These are phyloP conservation scores for Neocucurbitaria cava DNA, from an alignment of 2,329 filamentous ascomycete genomes.

Conservation along the genomic window DNA sequence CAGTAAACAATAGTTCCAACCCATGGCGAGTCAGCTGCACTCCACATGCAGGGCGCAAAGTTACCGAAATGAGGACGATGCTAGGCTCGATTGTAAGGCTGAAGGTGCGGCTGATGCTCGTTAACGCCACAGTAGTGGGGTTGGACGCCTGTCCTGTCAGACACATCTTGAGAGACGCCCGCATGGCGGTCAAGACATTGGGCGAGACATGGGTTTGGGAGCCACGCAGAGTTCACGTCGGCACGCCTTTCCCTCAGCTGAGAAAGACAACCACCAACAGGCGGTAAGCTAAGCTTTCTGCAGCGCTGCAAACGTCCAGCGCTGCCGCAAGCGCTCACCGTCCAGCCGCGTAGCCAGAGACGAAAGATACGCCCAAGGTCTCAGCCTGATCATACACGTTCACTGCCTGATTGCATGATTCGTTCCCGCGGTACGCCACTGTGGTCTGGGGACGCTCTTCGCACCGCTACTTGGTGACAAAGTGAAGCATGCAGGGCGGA, in stretches of 20 bases:
- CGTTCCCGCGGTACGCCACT: constrained; percentile 8
- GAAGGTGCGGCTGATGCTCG: constrained; percentile 17
- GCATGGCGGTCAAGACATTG: constrained; percentile 6
- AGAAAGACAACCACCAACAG: background rate
- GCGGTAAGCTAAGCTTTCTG: constrained; percentile 9
- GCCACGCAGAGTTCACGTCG: background rate
- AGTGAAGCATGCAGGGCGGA: constrained; percentile 7
- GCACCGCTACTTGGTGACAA: constrained; percentile 2
- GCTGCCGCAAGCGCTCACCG: constrained; percentile 5
- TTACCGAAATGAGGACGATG: constrained; percentile 4
- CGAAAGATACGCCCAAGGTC: constrained; percentile 1
- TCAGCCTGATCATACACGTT: constrained; percentile 17
- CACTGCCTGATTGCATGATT: constrained; percentile 10
- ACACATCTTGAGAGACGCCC: background rate
- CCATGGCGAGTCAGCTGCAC: constrained; percentile 2
- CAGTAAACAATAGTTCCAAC: background rate
- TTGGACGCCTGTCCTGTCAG: background rate
- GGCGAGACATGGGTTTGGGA: background rate
- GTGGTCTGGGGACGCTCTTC: background rate
- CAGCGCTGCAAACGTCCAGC: constrained; percentile 7
- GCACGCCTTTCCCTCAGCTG: constrained; percentile 16
- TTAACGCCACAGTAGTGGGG: constrained; percentile 7
- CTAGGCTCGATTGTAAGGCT: constrained; percentile 8
- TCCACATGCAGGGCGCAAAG: constrained; percentile 13
- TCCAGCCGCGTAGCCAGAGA: constrained; percentile 1